phyloP scores from a whole-genome alignment of 805 yeast species.

The Suhomyces faveliae region DNA sequence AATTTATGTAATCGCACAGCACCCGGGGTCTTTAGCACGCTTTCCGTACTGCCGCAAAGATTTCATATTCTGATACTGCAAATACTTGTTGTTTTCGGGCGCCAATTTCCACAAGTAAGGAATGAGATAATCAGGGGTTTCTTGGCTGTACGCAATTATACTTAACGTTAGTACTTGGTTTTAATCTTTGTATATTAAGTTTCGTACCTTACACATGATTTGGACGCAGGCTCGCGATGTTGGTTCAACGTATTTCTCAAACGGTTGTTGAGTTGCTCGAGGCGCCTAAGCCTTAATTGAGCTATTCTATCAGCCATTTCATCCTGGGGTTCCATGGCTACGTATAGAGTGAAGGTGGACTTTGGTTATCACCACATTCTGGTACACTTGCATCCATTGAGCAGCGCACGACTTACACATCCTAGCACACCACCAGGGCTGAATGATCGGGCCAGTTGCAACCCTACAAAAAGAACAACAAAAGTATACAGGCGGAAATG shows the following conservation, averaged over 20 bases:
- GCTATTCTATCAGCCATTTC: slow-evolving; percentile 41
- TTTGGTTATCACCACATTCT: not conserved
- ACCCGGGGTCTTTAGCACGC: slow-evolving; percentile 13
- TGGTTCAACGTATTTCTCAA: slow-evolving; percentile 50
- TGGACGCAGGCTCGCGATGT: slow-evolving; percentile 41
- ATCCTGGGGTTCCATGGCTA: not conserved
- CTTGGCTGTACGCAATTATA: slow-evolving; percentile 43
- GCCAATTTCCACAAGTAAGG: slow-evolving; percentile 44
- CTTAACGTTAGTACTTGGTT: slow-evolving; percentile 12
- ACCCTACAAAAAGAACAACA: slow-evolving; percentile 41
- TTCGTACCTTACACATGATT: slow-evolving; percentile 9
- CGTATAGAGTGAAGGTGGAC: not conserved
- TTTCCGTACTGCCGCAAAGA: not conserved
- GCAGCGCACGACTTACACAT: slow-evolving; percentile 2
- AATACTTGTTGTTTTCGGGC: slow-evolving; percentile 34
- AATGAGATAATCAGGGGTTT: slow-evolving; percentile 47
- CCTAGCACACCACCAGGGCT: not conserved
- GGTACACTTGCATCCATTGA: slow-evolving; percentile 2
- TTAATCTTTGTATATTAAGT: not conserved
- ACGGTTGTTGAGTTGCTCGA: slow-evolving; percentile 37
- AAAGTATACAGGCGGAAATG: slow-evolving; percentile 68
- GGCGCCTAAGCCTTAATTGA: slow-evolving; percentile 48
- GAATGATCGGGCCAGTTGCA: too few species aligned
- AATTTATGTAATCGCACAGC: slow-evolving; percentile 30
- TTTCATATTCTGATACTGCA: slow-evolving; percentile 21